Evolutionary conservation across 805 yeast genomes (phyloP), one percentile per base, ranked within the genome.

Genomic region (Candida boleticola): DNA sequence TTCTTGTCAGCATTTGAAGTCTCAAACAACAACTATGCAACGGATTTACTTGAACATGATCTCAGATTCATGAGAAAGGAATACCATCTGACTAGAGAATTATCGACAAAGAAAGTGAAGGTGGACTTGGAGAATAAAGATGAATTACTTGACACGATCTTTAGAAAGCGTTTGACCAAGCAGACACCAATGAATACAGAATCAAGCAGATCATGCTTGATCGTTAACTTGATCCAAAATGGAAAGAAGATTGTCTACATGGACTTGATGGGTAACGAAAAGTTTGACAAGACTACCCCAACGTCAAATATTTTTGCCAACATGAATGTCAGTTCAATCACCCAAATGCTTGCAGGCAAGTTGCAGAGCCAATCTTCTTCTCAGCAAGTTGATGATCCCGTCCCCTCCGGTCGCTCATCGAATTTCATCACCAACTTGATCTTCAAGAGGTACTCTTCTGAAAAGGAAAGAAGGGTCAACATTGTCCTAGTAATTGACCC

Each of bases 231-330:
- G 16, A 52, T 49, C 43, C 45, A 47, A 27, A 51, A 48, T 27
- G 47, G 48, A 14, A 46, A 50, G 14, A 45, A 50, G 36, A 43
- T 48, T 7, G 55, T 64, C 2, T 52, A 54, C 29, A 51, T 63
- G 32, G 66, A 64, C 29, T 40, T 61, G 33, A 54, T 57, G 60
- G 68, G 65, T 3, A 55, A 55, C 42, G 68, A 63, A 41, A 55
- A 52, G 40, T 57, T 46, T 21, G 54, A 54, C 30, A 42, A 35
- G n/a, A 25, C 45, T 9, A 17, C 37, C 3, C 39, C 46, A 7
- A 19, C 17, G 30, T 44, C 58, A 9, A 59, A 57, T 33, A 44
- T 45, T 3, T 60, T 59, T 46, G 64, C 66, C 21, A 59, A 57
- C 40, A 39, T 51, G 30, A 61, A 49, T 42, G 55, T 55, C 32